Evolutionary conservation across 495 filamentous ascomycete genomes (phyloP).

Genomic region (Aspergillus sclerotioniger): DNA sequence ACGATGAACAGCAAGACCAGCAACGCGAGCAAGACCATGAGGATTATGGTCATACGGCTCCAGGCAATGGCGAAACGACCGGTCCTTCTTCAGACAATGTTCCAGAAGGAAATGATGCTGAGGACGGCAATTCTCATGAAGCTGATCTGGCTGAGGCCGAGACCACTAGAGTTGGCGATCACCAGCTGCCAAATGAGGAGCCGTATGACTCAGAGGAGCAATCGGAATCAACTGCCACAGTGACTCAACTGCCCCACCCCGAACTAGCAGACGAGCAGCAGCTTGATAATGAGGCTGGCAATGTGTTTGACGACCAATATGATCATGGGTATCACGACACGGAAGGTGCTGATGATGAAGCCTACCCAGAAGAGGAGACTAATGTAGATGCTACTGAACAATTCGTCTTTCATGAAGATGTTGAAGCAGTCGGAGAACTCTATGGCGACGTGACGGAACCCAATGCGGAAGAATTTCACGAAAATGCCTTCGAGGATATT

Average conservation of each 20-base stretch:
- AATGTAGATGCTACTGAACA: conserved; percentile 10
- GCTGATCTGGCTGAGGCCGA: conserved; percentile 8
- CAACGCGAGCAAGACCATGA: conserved; percentile 9
- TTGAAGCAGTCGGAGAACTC: conserved; percentile 9
- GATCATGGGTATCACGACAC: conserved; percentile 14
- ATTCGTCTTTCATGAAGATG: conserved; percentile 16
- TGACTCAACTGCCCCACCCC: conserved; percentile 20
- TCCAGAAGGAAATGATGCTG: neutral
- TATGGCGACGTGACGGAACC: conserved; percentile 20
- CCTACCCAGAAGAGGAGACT: conserved; percentile 20
- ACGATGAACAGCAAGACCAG: conserved; percentile 12
- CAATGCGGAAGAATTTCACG: conserved; percentile 15
- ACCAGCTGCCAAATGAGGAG: conserved; percentile 13
- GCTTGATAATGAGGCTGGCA: conserved; percentile 15
- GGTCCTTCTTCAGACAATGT: neutral
- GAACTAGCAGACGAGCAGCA: conserved; percentile 16
- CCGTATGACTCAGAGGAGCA: conserved; percentile 31
- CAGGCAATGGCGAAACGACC: neutral
- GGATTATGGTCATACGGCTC: neutral
- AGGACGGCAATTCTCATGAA: conserved; percentile 6
- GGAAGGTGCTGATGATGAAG: conserved; percentile 18
- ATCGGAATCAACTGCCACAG: conserved; percentile 34
- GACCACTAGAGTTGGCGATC: conserved; percentile 3
- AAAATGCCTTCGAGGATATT: conserved; percentile 10
- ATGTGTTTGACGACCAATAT: conserved; percentile 14